These are phyloP conservation scores for Rhizophora apiculata DNA, from an alignment of 345 rosid species.

Conservation along the genomic window DNA sequence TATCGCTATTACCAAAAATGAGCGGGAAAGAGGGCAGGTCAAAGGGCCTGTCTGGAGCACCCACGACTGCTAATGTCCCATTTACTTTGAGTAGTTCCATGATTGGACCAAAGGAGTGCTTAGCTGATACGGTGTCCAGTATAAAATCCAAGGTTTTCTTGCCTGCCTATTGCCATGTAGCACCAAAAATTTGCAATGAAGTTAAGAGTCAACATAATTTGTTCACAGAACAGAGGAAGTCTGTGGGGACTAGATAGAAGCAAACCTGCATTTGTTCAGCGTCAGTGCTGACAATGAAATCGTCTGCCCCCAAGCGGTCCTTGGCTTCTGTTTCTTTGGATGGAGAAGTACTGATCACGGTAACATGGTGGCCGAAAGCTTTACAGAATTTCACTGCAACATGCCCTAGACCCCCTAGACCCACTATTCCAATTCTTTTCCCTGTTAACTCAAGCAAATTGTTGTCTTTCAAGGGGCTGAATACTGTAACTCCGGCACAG, in stretches of 20 bases:
- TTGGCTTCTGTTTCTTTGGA: slow-evolving; percentile 50
- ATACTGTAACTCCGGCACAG: slow-evolving; percentile 60
- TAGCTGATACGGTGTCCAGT: slow-evolving; percentile 54
- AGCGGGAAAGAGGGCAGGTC: slow-evolving; percentile 56
- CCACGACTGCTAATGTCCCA: slow-evolving; percentile 43
- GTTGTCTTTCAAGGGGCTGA: slow-evolving; percentile 48
- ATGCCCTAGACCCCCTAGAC: slow-evolving; percentile 58
- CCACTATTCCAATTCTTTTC: slow-evolving; percentile 48
- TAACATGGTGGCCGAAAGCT: slow-evolving; percentile 57
- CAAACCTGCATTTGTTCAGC: slow-evolving; percentile 45
- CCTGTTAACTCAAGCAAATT: slow-evolving; percentile 28
- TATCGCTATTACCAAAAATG: slow-evolving; percentile 41
- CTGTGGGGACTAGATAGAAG: background rate
- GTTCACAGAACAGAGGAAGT: background rate
- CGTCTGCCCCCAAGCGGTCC: slow-evolving; percentile 50
- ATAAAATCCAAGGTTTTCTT: slow-evolving; percentile 48
- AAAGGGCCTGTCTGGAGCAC: slow-evolving; percentile 48
- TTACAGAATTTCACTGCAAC: slow-evolving; percentile 53
- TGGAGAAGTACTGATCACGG: slow-evolving; percentile 60
- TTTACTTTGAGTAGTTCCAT: slow-evolving; percentile 51
- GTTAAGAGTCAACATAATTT: background rate
- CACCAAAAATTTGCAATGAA: background rate
- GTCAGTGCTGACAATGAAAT: slow-evolving; percentile 47
- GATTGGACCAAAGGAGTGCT: slow-evolving; percentile 45
- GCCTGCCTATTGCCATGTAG: slow-evolving; percentile 24